Base-by-base conservation (phyloP, 2,329 filamentous ascomycete species). In the Tolypocladium paradoxum region DNA sequence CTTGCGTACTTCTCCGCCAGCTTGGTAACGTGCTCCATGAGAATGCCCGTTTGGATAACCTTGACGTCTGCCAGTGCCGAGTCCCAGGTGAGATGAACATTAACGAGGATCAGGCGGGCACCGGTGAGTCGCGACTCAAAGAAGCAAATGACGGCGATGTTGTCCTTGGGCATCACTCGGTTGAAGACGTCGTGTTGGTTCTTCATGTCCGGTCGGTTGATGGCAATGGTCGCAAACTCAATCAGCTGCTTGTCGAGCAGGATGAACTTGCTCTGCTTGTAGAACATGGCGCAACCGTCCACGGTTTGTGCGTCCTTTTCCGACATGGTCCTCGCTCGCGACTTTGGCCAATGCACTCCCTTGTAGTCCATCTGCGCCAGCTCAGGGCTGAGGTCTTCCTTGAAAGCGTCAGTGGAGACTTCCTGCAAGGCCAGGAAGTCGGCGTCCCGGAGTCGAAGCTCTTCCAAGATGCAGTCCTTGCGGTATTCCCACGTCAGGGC, bases 141-240 rank as follows among this genome's bases (percentile, higher is more conserved):
- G 74, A 97, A 95, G 53, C 87, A 84, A 48, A 96, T 82, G 48
- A 96, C 86, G 18, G 88, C 93, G 68, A 99, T 96, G 67, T 97
- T 92, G 76, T 99, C 93, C 72, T 93, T 90, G 56, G 92, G 91
- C 93, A 96, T 97, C 56, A 99, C 87, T 31, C 93, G 87, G 68
- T 99, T 99, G 78, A 96, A 97, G 54, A 97, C 92, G 64, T 99
- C 93, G 65, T 95, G 89, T 64, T 95, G 90, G 53, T 91, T 89
- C 73, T 97, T 97, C 83, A 96, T 96, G 67, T 97, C 93, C 3
- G 91, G 89, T 59, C 93, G 80, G 66, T 95, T 93, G 70, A 99
- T 96, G 59, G 92, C 92, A 53, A 90, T 88, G 55, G 89, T 87
- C 37, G 88, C 85, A 66, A 96, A 96, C 69, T 96, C 90, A 63